Evolutionary conservation across 371 early-diverging fungal species (phyloP).

Genomic region (Mucor mucedo): DNA sequence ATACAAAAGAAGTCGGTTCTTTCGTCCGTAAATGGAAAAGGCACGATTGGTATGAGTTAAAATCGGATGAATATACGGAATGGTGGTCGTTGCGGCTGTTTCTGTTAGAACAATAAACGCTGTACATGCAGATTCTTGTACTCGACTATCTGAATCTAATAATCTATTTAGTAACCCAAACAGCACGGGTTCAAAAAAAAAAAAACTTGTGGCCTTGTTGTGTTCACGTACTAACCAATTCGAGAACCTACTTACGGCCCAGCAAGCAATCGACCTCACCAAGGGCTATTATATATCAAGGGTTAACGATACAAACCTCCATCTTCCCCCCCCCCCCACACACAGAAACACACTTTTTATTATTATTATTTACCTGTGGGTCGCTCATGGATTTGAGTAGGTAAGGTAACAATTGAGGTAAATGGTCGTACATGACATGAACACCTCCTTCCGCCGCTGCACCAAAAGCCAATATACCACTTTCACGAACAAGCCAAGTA

Average conservation of each 20-base stretch:
- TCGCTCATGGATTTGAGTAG: slow-evolving; percentile 74
- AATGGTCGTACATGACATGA: slow-evolving; percentile 76
- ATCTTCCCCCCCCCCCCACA: too few relatives aligned
- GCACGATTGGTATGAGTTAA: slow-evolving; percentile 75
- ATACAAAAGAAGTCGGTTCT: slow-evolving; percentile 89
- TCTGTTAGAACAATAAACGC: slow-evolving; percentile 92
- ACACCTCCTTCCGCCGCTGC: slow-evolving; percentile 82
- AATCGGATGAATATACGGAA: slow-evolving; percentile 84
- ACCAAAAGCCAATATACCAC: slow-evolving; percentile 91
- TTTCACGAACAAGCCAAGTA: slow-evolving; percentile 87
- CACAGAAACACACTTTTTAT: background rate
- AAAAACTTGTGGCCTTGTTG: slow-evolving; percentile 52
- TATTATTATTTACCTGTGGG: slow-evolving; percentile 42
- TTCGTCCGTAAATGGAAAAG: slow-evolving; percentile 84
- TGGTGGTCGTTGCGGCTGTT: slow-evolving; percentile 72
- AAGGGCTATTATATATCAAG: slow-evolving; percentile 54
- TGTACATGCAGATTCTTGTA: slow-evolving; percentile 94
- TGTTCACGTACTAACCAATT: slow-evolving; percentile 81
- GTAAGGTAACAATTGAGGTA: slow-evolving; percentile 78
- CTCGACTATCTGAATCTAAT: slow-evolving; percentile 90
- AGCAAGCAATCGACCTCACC: slow-evolving; percentile 90
- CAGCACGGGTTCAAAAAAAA: slow-evolving; percentile 79
- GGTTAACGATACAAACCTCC: too few relatives aligned
- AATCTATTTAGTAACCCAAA: slow-evolving; percentile 75
- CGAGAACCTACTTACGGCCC: slow-evolving; percentile 90